These are phyloP conservation scores for Irpex rosettiformis DNA, from an alignment of 1,284 basidiomycete genomes.

Conservation along the genomic window DNA sequence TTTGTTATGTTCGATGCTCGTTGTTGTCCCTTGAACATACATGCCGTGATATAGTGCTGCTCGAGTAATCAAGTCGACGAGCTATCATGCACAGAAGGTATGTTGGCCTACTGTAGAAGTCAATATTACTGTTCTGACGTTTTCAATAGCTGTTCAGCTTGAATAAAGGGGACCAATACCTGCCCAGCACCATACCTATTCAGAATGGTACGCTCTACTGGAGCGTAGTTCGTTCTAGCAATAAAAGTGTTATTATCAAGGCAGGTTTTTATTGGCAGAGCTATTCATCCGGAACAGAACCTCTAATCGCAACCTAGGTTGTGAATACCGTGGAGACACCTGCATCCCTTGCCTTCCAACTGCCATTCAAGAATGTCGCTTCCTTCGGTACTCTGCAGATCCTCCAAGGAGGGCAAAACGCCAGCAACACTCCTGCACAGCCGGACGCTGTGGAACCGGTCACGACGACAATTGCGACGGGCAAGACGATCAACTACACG, in stretches of 20 bases:
- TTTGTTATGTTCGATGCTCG: neutral
- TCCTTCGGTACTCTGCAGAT: neutral
- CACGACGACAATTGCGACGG: neutral
- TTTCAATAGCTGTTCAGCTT: neutral
- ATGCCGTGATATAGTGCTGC: constrained; percentile 49
- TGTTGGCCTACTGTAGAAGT: no score
- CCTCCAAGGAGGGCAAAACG: neutral
- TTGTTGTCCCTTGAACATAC: constrained; percentile 14
- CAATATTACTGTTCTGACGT: no score
- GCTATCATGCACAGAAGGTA: constrained; percentile 68
- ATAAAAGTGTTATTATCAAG: neutral
- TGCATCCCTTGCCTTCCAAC: neutral
- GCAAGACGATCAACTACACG: neutral
- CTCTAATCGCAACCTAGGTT: no score
- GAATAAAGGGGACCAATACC: neutral
- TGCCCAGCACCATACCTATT: neutral
- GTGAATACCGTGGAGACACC: no score
- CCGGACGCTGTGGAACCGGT: neutral
- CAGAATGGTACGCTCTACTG: neutral
- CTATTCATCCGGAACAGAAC: no score
- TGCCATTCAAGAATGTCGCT: neutral
- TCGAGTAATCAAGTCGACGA: constrained; percentile 53
- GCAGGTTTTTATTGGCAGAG: no score
- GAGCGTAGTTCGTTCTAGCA: neutral
- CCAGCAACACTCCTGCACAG: neutral